Conservation (phyloP, 345 rosid species). For the Bretschneidera sinensis region DNA sequence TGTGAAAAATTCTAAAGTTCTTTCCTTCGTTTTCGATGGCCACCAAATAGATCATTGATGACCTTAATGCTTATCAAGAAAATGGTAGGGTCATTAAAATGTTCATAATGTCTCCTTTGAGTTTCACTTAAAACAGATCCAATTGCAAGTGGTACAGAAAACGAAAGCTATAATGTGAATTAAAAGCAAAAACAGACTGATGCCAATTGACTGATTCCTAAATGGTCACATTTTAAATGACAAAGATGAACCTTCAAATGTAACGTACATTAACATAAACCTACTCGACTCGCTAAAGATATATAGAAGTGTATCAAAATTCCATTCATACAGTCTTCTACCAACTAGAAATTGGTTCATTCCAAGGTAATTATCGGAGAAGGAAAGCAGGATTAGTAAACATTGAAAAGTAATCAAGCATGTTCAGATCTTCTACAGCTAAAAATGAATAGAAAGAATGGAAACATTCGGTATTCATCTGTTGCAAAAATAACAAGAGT, state of each 20-base stretch:
- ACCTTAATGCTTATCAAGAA: neutral
- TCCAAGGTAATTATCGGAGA: no score
- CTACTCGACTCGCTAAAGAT: neutral
- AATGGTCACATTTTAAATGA: neutral
- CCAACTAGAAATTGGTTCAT: no score
- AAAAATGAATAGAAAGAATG: constrained; percentile 9
- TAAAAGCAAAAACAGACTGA: neutral
- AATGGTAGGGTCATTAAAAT: neutral
- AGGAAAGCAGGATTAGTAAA: no score
- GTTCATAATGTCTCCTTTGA: neutral
- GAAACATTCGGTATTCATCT: no score
- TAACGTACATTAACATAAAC: no score
- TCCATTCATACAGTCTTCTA: no score
- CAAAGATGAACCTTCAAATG: neutral
- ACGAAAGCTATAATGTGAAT: neutral
- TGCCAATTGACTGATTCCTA: neutral
- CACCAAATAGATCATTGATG: neutral
- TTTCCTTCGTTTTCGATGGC: no score
- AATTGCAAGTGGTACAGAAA: neutral
- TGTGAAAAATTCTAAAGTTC: neutral
- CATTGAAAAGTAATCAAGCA: no score
- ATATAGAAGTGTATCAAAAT: neutral
- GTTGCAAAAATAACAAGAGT: no score
- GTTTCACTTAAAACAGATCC: neutral
- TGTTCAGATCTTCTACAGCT: neutral